Conservation (phyloP, 768 basidiomycete species). For the Suillus occidentalis region DNA sequence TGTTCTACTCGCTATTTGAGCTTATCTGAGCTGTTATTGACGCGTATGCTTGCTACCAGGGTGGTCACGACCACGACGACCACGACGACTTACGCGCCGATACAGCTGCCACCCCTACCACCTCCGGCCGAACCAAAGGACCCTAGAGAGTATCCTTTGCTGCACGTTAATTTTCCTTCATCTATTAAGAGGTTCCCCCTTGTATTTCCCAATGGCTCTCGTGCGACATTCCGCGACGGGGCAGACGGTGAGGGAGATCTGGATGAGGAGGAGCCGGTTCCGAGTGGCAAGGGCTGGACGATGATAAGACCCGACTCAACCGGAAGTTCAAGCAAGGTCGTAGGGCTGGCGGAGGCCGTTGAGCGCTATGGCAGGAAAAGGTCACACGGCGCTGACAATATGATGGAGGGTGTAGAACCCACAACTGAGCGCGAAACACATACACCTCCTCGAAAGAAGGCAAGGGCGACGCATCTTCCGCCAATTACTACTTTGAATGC, state of each 20-base stretch:
- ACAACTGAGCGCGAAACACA: conserved; percentile 45
- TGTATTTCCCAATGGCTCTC: conserved; percentile 77
- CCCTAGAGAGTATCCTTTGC: conserved; percentile 75
- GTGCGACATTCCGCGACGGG: conserved; percentile 77
- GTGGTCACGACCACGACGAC: conserved; percentile 92
- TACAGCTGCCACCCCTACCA: conserved; percentile 74
- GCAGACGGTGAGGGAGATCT: conserved; percentile 62
- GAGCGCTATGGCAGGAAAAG: conserved; percentile 75
- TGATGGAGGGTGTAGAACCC: conserved; percentile 77
- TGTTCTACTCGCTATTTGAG: conserved; percentile 25
- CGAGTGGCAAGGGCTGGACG: conserved; percentile 70
- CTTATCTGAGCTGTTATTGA: conserved; percentile 15
- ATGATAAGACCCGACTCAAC: conserved; percentile 70
- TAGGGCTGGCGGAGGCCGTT: conserved; percentile 76
- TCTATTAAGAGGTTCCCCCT: conserved; percentile 75
- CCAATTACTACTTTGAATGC: conserved; percentile 65
- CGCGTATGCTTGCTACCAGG: conserved; percentile 40
- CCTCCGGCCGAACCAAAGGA: conserved; percentile 71
- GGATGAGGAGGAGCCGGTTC: conserved; percentile 69
- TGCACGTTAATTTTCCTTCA: conserved; percentile 71
- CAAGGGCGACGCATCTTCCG: conserved; percentile 58
- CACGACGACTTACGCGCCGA: conserved; percentile 88
- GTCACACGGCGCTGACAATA: conserved; percentile 49
- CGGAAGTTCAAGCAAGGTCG: conserved; percentile 46
- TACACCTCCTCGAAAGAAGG: conserved; percentile 73